Percentiles rank a stretch among this genome's conserved stretches.
phyloP scores from a whole-genome alignment of 116 monocot species.

The Papilionanthe hybrid region DNA sequence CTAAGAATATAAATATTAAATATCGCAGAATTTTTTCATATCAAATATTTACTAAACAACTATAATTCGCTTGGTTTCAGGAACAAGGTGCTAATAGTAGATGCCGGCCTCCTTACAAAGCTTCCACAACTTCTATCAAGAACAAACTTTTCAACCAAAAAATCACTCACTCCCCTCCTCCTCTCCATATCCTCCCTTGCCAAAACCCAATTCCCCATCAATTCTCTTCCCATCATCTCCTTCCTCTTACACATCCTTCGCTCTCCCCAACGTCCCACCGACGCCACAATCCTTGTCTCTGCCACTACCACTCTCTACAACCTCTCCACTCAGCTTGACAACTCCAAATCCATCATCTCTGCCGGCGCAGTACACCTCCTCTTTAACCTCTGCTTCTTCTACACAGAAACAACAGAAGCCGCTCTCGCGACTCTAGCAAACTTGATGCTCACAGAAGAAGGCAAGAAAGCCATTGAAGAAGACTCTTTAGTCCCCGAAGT shows the following conservation, averaged over 20 bases:
- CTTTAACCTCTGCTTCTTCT: slow-evolving; percentile 12
- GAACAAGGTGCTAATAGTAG: slow-evolving; percentile 63
- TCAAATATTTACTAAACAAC: too few species aligned
- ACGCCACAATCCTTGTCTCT: slow-evolving; percentile 20
- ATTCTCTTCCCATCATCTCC: slow-evolving; percentile 33
- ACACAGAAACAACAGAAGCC: slow-evolving; percentile 17
- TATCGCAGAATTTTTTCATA: too few species aligned
- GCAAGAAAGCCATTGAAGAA: slow-evolving; percentile 40
- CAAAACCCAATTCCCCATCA: slow-evolving; percentile 30
- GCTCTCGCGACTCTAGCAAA: slow-evolving; percentile 44
- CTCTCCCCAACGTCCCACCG: not conserved
- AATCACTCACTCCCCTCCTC: slow-evolving; percentile 33
- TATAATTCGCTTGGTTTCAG: slow-evolving; percentile 22
- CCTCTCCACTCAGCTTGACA: slow-evolving; percentile 57
- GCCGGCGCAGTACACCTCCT: slow-evolving; percentile 36
- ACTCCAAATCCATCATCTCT: slow-evolving; percentile 36
- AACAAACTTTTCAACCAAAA: slow-evolving; percentile 5
- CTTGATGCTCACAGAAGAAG: slow-evolving; percentile 29
- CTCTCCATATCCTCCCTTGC: slow-evolving; percentile 51
- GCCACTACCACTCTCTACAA: slow-evolving; percentile 35
- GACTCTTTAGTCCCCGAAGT: slow-evolving; percentile 24
- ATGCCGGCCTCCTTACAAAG: slow-evolving; percentile 52
- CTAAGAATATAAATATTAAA: too few species aligned
- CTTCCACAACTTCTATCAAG: slow-evolving; percentile 23
- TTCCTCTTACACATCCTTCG: slow-evolving; percentile 28